phyloP scores from a whole-genome alignment of 192 early-diverging fungal genomes.

The Linnemannia elongata region DNA sequence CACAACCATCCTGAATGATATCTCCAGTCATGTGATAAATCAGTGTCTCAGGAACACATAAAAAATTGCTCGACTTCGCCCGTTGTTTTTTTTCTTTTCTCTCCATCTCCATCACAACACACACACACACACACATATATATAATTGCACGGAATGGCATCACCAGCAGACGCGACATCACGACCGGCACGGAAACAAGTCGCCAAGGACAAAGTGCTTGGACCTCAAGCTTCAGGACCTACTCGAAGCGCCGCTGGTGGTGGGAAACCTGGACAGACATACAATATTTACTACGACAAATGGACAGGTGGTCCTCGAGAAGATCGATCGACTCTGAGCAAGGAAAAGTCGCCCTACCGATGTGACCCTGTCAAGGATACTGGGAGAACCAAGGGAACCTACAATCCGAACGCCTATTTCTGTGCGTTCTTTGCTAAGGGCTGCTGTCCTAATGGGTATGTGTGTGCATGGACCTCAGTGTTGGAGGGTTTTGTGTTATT shows the following conservation, averaged over 20 bases:
- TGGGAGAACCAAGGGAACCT: constrained; percentile 76
- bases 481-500: background rate
- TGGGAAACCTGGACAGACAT: constrained; percentile 44
- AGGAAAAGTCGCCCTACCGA: constrained; percentile 70
- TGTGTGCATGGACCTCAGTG: background rate
- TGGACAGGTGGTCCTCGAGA: constrained; percentile 40
- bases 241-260: background rate
- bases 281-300: constrained; percentile 60
- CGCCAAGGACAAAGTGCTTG: constrained; percentile 35
- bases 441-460: constrained; percentile 78
- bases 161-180: constrained; percentile 16
- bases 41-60: background rate
- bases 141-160: background rate
- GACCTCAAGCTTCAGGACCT: constrained; percentile 23
- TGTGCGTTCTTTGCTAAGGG: constrained; percentile 90
- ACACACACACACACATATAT: background rate
- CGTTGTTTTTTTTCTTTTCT: background rate
- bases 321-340: constrained; percentile 1
- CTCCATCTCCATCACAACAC: background rate
- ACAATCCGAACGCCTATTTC: constrained; percentile 74
- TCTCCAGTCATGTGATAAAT: background rate
- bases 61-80: background rate
- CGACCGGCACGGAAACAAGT: constrained; percentile 46
- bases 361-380: constrained; percentile 75
- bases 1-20: background rate